Conservation (phyloP, 768 basidiomycete species). For the Clathrus columnatus region DNA sequence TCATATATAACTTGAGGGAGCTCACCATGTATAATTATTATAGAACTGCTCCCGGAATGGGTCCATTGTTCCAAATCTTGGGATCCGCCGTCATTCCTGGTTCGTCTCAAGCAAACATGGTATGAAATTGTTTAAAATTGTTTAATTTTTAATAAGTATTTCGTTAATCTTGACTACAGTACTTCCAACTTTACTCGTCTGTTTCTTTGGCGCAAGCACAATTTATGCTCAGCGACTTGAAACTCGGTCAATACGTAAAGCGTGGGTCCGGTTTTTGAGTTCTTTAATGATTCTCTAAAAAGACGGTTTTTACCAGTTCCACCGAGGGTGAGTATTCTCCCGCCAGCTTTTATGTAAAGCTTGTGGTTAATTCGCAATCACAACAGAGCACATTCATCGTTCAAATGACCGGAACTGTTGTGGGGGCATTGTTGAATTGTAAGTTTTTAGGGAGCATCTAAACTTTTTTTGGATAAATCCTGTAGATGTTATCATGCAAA, state of each 20-base stretch:
- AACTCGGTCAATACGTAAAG: neutral
- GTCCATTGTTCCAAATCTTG: neutral
- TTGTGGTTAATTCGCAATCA: no score
- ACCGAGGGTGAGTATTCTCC: neutral
- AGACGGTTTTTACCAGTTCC: neutral
- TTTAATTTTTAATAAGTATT: neutral
- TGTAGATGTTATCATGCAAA: neutral
- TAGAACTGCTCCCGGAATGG: neutral
- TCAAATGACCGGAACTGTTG: neutral
- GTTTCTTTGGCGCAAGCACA: neutral
- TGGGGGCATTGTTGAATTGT: neutral
- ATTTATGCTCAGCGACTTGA: neutral
- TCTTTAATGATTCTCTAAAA: neutral
- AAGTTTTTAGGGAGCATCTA: neutral
- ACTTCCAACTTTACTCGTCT: neutral
- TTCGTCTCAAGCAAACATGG: conserved; percentile 2
- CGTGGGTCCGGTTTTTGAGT: neutral
- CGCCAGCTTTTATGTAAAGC: neutral
- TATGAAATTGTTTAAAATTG: neutral
- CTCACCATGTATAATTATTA: neutral
- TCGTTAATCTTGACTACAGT: neutral
- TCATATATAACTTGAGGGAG: neutral
- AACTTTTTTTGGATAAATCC: neutral
- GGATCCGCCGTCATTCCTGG: neutral
- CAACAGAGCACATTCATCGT: neutral